Conservation (phyloP, 257 asterid species). For the Scutellaria barbata region DNA sequence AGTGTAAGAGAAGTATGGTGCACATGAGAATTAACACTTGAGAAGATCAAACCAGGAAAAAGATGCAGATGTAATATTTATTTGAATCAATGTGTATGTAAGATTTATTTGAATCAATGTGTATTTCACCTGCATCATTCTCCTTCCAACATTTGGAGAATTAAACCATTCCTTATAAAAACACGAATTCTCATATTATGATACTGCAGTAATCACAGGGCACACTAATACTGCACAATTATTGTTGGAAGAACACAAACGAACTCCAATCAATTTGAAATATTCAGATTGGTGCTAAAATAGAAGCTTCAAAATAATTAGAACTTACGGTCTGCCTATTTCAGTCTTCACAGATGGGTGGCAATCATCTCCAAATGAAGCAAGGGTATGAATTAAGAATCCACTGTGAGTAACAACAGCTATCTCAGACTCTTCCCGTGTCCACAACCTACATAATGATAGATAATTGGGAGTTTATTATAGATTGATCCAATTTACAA, state of each 20-base stretch:
- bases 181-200: no score
- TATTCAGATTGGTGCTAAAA: neutral
- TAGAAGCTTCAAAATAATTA: neutral
- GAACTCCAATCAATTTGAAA: slow-evolving; percentile 5
- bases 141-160: neutral
- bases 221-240: neutral
- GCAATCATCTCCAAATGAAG: slow-evolving; percentile 74
- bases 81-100: no score
- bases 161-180: neutral
- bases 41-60: neutral
- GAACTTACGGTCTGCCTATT: slow-evolving; percentile 72
- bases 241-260: neutral
- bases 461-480: neutral
- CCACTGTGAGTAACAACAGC: slow-evolving; percentile 92
- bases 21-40: neutral
- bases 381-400: slow-evolving; percentile 69
- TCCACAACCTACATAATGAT: slow-evolving; percentile 71
- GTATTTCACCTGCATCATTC: neutral
- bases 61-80: no score
- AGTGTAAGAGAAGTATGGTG: neutral
- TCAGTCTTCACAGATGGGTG: slow-evolving; percentile 73
- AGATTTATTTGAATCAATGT: no score
- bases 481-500: neutral
- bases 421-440: slow-evolving; percentile 90
- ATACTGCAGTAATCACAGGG: neutral